Evolutionary conservation across 2,329 filamentous ascomycete genomes (phyloP).

Genomic region (Eurotiales sp.): DNA sequence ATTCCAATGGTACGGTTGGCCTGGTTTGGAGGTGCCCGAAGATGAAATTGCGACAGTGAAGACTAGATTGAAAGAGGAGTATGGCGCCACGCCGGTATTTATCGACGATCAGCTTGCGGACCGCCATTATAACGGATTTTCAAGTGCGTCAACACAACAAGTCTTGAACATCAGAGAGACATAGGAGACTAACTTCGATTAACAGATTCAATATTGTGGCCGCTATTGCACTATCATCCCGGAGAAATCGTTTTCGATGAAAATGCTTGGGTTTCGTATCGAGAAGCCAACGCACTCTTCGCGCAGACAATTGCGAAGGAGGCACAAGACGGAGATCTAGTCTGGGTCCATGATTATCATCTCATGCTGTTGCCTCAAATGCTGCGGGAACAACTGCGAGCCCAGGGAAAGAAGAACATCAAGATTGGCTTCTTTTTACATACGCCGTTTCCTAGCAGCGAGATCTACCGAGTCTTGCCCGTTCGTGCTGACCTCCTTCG

Average conservation of each 20-base stretch:
- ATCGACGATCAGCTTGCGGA: constrained; percentile 86
- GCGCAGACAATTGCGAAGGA: constrained; percentile 82
- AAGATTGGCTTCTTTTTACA: constrained; percentile 99
- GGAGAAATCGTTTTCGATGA: constrained; percentile 98
- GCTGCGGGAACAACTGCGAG: constrained; percentile 83
- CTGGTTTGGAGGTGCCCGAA: constrained; percentile 81
- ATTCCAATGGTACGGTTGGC: constrained; percentile 97
- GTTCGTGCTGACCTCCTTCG: constrained; percentile 84
- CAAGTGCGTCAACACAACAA: constrained; percentile 57
- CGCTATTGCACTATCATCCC: constrained; percentile 96
- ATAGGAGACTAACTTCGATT: background rate
- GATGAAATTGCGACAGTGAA: constrained; percentile 69
- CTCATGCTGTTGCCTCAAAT: constrained; percentile 94
- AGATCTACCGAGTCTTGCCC: constrained; percentile 93
- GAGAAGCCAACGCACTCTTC: constrained; percentile 87
- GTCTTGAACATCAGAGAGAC: background rate
- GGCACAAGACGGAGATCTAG: constrained; percentile 86
- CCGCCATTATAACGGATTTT: constrained; percentile 92
- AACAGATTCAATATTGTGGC: constrained; percentile 93
- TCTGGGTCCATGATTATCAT: constrained; percentile 99
- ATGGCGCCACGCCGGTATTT: constrained; percentile 83
- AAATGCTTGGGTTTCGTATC: constrained; percentile 87
- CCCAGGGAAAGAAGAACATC: constrained; percentile 73
- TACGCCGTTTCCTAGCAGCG: constrained; percentile 92
- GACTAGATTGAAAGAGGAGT: constrained; percentile 72